Evolutionary conservation across 2,329 filamentous ascomycete genomes (phyloP), one percentile per base, ranked within the genome.

Genomic region (Magnaporthiopsis rhizophila): DNA sequence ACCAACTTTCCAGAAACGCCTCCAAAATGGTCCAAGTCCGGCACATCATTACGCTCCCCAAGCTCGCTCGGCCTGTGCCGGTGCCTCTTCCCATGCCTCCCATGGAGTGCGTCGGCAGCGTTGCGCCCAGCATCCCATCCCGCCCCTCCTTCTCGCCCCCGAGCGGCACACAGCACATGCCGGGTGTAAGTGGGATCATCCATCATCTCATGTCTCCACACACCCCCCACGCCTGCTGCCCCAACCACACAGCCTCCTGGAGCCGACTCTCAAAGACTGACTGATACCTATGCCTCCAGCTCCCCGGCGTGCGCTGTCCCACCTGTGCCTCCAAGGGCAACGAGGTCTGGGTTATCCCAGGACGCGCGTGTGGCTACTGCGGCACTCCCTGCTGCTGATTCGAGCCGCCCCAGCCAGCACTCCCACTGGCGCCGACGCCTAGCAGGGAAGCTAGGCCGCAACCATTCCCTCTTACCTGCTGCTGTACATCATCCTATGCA

Each of bases 311-410:
- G 18, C 69, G 69, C 34, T 70, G 69, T 53, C 69, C 69, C 56
- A 70, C 62, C 21, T 70, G 69, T 26, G 67, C 67, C 62, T 65
- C 69, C 64, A 65, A 68, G 0, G 69, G 69, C 62, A 67, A 66
- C 50, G 69, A 70, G 62, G 69, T 70, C 58, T 70, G 69, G 69
- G 69, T 70, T 36, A 70, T 70, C 45, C 69, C 66, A 26, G 69
- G 69, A 63, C 68, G 69, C 18, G 69, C 69, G 38, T 70, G 69
- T 60, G 69, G 69, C 63, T 69, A 68, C 65, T 70, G 69, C 56
- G 69, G 69, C 38, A 70, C 69, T 26, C 62, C 62, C 21, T 63
- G 62, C 62, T 63, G 57, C 34, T 63, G 36, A 63, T 34, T 28
- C 21, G 34, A 24, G 24, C 28, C 5, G 38, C 15, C 7, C 13